Base-by-base conservation (phyloP, 305 asterid species). In the Fraxinus angustifolia region DNA sequence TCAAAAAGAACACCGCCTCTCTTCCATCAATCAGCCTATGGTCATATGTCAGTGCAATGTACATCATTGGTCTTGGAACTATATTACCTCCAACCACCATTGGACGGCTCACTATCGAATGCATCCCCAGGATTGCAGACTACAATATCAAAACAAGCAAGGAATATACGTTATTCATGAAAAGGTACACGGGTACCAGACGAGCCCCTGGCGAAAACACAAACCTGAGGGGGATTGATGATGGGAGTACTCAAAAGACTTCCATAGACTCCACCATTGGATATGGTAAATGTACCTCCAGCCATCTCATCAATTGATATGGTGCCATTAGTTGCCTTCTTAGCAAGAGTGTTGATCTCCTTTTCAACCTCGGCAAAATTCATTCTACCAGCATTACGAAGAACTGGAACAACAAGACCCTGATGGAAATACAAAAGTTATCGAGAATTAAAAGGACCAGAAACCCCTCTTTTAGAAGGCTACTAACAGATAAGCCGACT, bases 231-330 rank as follows among this genome's bases (percentile, higher is more conserved):
- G 78, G 99, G 99, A 81, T 96, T 96, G 85, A 96, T 96, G 84
- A 96, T 96, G 82, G 99, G 99, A 82, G 98, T 96, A 85, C 99
- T 94, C 83, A 94, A 79, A 84, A 94, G 97, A 88, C 99, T 96
- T 84, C 99, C 99, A 86, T 96, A 96, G 70, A 96, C 98, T 65
- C 99, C 99, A 58, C 99, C 99, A 75, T 96, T 96, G 35, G 98
- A 96, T 78, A 96, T 96, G 74, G 99, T 96, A 85, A 96, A 94
- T 6, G 98, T 87, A 30, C 98, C 99, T 33, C 99, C 99, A 33
- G 98, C 98, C 99, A 94, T 96, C 91, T 96, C 99, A 81, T 96
- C 99, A 83, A 96, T 96, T 48, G 99, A 96, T 81, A 96, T 90
- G 2, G 96, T 90, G 83, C 98, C 99, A 75, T 86, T 91, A 82